Evolutionary conservation across 257 asterid species (phyloP).

Genomic region (Solanum chilense): DNA sequence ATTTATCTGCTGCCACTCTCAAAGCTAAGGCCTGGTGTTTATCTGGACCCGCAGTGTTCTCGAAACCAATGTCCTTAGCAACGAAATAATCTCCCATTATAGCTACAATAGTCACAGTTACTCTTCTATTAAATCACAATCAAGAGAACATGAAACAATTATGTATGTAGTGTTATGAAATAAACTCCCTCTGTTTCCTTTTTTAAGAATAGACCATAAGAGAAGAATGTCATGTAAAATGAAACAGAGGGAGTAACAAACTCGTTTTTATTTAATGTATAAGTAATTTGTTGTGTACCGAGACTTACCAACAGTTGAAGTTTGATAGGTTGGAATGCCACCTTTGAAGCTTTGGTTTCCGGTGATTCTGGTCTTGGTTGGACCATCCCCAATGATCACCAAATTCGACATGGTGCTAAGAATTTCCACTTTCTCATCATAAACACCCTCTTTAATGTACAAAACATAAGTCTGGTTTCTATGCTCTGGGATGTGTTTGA

Average conservation of each 20-base stretch:
- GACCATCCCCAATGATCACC: constrained; percentile 52
- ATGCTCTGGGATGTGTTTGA: constrained; percentile 20
- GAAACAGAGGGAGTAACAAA: background rate
- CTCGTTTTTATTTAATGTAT: background rate
- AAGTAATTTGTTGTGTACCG: background rate
- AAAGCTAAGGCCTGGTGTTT: constrained; percentile 83
- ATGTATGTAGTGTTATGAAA: background rate
- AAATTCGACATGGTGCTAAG: constrained; percentile 12
- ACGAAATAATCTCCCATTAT: constrained; percentile 63
- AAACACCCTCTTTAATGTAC: constrained; percentile 48
- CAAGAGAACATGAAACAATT: background rate
- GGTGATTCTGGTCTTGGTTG: constrained; percentile 42
- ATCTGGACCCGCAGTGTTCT: constrained; percentile 64
- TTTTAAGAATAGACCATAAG: background rate
- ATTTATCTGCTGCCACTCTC: constrained; percentile 58
- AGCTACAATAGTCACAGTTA: constrained; percentile 23
- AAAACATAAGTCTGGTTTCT: constrained; percentile 24
- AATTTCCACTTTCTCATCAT: constrained; percentile 29
- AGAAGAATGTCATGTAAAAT: background rate
- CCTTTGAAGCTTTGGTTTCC: constrained; percentile 32
- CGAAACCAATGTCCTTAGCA: constrained; percentile 68
- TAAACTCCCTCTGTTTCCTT: background rate
- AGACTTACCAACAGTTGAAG: constrained; percentile 46
- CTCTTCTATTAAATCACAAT: background rate
- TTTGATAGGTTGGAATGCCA: constrained; percentile 29